Evolutionary conservation across 2,329 filamentous ascomycete genomes (phyloP), one percentile per base, ranked within the genome.

Genomic region (Thermoascus crustaceus): DNA sequence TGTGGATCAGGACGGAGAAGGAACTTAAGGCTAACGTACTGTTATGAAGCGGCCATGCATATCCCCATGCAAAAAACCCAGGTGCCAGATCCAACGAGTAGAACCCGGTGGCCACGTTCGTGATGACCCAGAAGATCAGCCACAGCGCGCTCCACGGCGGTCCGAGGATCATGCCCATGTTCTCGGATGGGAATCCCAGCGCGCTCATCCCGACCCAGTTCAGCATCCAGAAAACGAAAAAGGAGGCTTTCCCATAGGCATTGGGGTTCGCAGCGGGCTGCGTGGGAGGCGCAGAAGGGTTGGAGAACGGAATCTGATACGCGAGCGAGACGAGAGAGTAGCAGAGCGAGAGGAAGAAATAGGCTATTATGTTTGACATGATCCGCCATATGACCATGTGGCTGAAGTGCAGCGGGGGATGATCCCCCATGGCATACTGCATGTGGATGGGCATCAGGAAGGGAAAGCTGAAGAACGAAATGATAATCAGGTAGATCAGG

Each of bases 81-180:
- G 74, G 71, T 2, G 72, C 69, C 16, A 82, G 58, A 17, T 76
- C 72, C 27, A 81, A 60, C 3, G 72, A 58, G 50, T 80, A 76
- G 46, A 82, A 79, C 0, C 67, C 59, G 0, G 75, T 78, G 0
- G 68, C 62, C 0, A 80, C 75, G 46, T 82, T 82, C 5, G 73
- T 71, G 37, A 82, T 77, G 26, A 81, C 75, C 76, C 75, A 80
- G 47, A 79, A 80, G 37, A 81, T 78, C 2, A 82, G 57, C 68
- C 77, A 82, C 0, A 79, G 52, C 0, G 74, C 68, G 34, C 66
- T 72, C 75, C 75, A 81, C 0, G 74, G 77, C 45, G 72, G 63
- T 0, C 74, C 76, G 4, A 81, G 60, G 2, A 80, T 47, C 72
- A 79, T 80, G 0, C 73, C 73, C 18, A 77, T 69, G 46, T 81